These are phyloP conservation scores for Leptomonas pyrrhocoris DNA, from an alignment of 208 protist genomes.

Conservation along the genomic window DNA sequence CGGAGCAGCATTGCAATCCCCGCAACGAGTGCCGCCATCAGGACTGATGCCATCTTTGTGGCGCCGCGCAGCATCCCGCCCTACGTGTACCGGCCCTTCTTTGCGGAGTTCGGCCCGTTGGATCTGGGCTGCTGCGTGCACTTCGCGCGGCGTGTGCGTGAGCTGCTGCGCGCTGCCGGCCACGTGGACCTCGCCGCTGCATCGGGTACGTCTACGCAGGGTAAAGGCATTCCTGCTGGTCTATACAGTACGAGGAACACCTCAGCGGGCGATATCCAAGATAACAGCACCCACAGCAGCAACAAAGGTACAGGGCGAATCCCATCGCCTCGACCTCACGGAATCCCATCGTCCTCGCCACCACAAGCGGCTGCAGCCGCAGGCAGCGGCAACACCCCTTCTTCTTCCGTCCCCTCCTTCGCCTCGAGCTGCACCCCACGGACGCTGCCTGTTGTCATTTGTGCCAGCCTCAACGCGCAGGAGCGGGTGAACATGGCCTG, in stretches of 20 bases:
- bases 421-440: not conserved
- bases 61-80: slow-evolving; percentile 34
- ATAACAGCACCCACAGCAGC: no score
- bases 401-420: not conserved
- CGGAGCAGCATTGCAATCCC: not conserved
- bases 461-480: slow-evolving; percentile 65
- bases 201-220: not conserved
- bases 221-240: no score
- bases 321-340: no score
- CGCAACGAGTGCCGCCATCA: slow-evolving; percentile 11
- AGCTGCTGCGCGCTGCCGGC: slow-evolving; percentile 37
- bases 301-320: no score
- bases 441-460: slow-evolving; percentile 55
- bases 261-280: not conserved
- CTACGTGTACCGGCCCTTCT: slow-evolving; percentile 91
- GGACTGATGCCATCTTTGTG: slow-evolving; percentile 45
- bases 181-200: slow-evolving; percentile 17
- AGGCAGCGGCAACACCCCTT: not conserved
- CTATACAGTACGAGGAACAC: not conserved
- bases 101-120: slow-evolving; percentile 94
- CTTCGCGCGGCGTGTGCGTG: slow-evolving; percentile 66
- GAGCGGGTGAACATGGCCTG: slow-evolving; percentile 89
- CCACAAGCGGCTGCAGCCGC: no score
- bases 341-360: no score
- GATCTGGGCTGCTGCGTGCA: slow-evolving; percentile 77